phyloP scores from a whole-genome alignment of 306 rosid genomes.

The Glycine soja region DNA sequence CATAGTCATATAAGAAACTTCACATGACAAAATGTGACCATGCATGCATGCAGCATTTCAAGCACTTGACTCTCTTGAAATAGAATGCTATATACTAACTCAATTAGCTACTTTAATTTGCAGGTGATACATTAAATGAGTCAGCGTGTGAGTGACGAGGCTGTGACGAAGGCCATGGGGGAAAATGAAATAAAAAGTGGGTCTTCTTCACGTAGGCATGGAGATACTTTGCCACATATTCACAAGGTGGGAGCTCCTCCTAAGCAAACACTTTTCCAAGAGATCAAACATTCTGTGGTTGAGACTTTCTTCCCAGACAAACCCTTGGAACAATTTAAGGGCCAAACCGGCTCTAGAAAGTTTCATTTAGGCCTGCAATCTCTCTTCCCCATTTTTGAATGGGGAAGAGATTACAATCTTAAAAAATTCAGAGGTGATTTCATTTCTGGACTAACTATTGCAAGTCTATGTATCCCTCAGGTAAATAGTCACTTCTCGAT shows the following conservation, averaged over 20 bases:
- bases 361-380: constrained; percentile 54
- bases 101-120: constrained; percentile 1
- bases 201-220: constrained; percentile 40
- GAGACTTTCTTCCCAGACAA: constrained; percentile 62
- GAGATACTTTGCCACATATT: constrained; percentile 32
- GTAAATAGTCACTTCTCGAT: constrained; percentile 25
- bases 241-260: constrained; percentile 57
- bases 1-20: background rate
- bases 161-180: constrained; percentile 25
- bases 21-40: constrained; percentile 27
- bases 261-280: constrained; percentile 47
- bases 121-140: constrained; percentile 45
- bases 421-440: constrained; percentile 63
- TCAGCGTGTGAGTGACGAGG: constrained; percentile 40
- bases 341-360: constrained; percentile 49
- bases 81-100: background rate
- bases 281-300: constrained; percentile 38
- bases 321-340: constrained; percentile 59
- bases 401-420: constrained; percentile 64
- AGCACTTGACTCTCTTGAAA: constrained; percentile 24
- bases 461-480: constrained; percentile 89
- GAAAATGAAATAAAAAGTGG: constrained; percentile 31
- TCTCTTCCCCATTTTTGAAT: constrained; percentile 65
- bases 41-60: background rate
- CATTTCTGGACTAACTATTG: constrained; percentile 75